Base-by-base conservation (phyloP, 768 basidiomycete genomes). In the Auricularia heimuer region DNA sequence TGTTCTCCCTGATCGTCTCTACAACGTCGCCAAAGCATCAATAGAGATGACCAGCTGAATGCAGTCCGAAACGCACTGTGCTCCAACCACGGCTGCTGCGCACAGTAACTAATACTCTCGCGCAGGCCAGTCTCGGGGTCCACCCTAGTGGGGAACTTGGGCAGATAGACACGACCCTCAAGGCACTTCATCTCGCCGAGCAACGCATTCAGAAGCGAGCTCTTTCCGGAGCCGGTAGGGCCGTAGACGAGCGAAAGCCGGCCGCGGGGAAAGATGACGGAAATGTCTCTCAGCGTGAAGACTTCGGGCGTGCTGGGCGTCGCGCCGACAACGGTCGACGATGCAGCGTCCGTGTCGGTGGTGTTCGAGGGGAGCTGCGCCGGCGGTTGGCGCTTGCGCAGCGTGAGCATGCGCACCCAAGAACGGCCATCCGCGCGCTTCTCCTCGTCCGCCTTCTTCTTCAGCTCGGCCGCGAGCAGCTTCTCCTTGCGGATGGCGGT, bases 1-100 rank as follows among this genome's bases (percentile, higher is more conserved):
- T 89, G 71, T 92, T 92, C 65, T 91, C 90, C 24, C 83, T 79
- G 65, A 94, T 90, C 0, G 89, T 89, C 1, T 91, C 88, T 71
- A 90, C 86, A 88, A 11, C 3, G 4, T 54, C n/a, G 29, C 8
- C n/a, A 54, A 7, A 7, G 54, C 29, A 18, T 7, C 51, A 29
- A 54, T 11, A 54, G 8, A 18, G 16, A 54, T 54, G 51, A 8
- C 39, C 7, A 39, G 39, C 12, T 7, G 51, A 18, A 18, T 29
- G 29, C 29, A 29, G 29, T 29, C 29, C 2, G 3, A 7, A 18
- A 54, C 54, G 18, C n/a, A 60, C 24, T 84, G 69, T 88, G 85
- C 18, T 83, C 78, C 63, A 88, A 73, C 86, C 86, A 89, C 0
- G 86, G 85, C 1, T 83, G 81, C 69, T 93, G 90, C 0, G 88